phyloP scores from a whole-genome alignment of 805 yeast genomes.

The Candida caryicola region DNA sequence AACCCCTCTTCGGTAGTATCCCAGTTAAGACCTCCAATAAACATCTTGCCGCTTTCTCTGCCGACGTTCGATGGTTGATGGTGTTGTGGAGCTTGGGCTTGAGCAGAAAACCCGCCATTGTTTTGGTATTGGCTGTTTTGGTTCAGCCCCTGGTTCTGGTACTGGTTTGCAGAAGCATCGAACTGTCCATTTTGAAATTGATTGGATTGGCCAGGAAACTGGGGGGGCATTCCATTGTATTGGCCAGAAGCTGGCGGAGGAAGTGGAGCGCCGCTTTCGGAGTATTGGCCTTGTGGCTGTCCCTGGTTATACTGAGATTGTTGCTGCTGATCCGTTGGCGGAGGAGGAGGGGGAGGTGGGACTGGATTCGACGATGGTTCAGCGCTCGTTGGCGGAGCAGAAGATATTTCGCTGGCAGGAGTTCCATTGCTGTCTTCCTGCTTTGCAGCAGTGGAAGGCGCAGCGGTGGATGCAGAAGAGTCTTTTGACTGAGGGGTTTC shows the following conservation, averaged over 20 bases:
- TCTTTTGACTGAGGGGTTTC: conserved; percentile 1
- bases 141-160: conserved; percentile 1
- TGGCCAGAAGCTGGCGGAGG: conserved; percentile 12
- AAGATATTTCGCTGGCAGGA: background rate
- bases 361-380: background rate
- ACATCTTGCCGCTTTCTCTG: conserved; percentile 83
- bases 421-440: background rate
- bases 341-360: conserved; percentile 6
- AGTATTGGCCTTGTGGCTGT: conserved; percentile 3
- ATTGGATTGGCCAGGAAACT: conserved; percentile 7
- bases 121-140: conserved; percentile 3
- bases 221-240: conserved; percentile 20
- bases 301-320: background rate
- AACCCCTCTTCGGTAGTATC: conserved; percentile 90
- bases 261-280: conserved; percentile 9
- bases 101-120: conserved; percentile 3
- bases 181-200: conserved; percentile 7
- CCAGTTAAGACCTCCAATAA: conserved; percentile 97
- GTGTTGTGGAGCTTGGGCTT: conserved; percentile 15
- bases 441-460: background rate
- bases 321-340: conserved; percentile 3
- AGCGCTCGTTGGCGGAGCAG: conserved; percentile 2
- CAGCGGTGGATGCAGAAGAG: conserved; percentile 1
- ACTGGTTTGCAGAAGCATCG: conserved; percentile 13
- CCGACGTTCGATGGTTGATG: conserved; percentile 31